Evolutionary conservation across 176 grass and related monocot species (phyloP).

Genomic region (Oryza punctata): DNA sequence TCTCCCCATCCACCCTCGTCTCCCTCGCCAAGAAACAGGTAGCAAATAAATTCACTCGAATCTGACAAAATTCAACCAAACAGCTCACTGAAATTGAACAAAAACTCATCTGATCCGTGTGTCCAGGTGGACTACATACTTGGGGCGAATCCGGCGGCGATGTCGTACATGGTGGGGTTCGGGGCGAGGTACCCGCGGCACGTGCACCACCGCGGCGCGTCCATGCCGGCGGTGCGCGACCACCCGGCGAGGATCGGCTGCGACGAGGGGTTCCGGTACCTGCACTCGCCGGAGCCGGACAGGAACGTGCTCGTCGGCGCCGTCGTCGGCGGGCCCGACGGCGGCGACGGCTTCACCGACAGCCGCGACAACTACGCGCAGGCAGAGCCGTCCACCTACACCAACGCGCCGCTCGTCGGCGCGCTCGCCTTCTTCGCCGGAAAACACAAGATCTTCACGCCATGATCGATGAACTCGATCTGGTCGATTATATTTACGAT

Average conservation of each 20-base stretch:
- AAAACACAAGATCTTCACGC: not conserved
- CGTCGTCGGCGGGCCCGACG: slow-evolving; percentile 55
- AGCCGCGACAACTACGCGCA: slow-evolving; percentile 57
- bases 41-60: not conserved
- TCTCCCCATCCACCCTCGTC: slow-evolving; percentile 48
- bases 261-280: slow-evolving; percentile 53
- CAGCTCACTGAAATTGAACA: not conserved
- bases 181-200: slow-evolving; percentile 35
- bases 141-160: slow-evolving; percentile 51
- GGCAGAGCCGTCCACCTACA: slow-evolving; percentile 57
- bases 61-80: not conserved
- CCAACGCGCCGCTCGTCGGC: slow-evolving; percentile 68
- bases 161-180: slow-evolving; percentile 74
- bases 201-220: slow-evolving; percentile 67
- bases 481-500: not conserved
- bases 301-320: slow-evolving; percentile 60
- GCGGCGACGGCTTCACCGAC: slow-evolving; percentile 40
- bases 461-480: not conserved
- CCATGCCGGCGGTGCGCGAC: slow-evolving; percentile 53
- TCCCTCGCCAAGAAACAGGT: slow-evolving; percentile 62
- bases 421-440: slow-evolving; percentile 61
- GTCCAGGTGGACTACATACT: slow-evolving; percentile 73
- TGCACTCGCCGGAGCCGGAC: slow-evolving; percentile 50
- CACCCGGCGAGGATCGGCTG: slow-evolving; percentile 46
- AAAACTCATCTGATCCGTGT: slow-evolving; percentile 33